Evolutionary conservation across 371 early-diverging fungal genomes (phyloP).

Genomic region (Globomyces sp.): DNA sequence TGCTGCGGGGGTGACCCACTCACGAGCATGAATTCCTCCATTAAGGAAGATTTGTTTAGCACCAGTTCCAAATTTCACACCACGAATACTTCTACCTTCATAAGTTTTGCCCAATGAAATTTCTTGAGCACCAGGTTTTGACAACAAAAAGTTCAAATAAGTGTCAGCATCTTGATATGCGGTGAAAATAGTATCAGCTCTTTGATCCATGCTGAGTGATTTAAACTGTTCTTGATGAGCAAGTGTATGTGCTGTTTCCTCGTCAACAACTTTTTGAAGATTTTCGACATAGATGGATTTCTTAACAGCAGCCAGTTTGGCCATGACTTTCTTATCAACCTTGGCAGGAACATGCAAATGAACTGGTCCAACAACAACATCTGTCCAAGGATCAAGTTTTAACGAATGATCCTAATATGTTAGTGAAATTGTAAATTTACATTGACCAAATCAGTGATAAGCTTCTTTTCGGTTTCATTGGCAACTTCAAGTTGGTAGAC

Average conservation of each 20-base stretch:
- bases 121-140: slow-evolving; percentile 4
- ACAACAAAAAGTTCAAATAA: slow-evolving; percentile 14
- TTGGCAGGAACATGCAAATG: not conserved
- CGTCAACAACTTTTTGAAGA: slow-evolving; percentile 25
- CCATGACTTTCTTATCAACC: not conserved
- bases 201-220: not conserved
- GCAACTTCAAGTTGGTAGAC: not conserved
- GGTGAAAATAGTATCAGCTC: slow-evolving; percentile 10
- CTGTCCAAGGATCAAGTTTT: slow-evolving; percentile 5
- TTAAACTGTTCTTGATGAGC: not conserved
- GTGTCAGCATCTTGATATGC: slow-evolving; percentile 21
- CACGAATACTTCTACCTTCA: slow-evolving; percentile 18
- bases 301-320: not conserved
- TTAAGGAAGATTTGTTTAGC: slow-evolving; percentile 18
- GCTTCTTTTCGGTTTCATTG: not conserved
- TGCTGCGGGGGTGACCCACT: slow-evolving; percentile 23
- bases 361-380: slow-evolving; percentile 5
- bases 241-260: slow-evolving; percentile 20
- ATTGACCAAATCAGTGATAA: too few relatives aligned
- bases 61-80: slow-evolving; percentile 26
- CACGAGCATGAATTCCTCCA: slow-evolving; percentile 28
- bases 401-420: too few relatives aligned
- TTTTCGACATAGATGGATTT: slow-evolving; percentile 17
- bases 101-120: slow-evolving; percentile 22
- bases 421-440: too few relatives aligned